Base-by-base conservation (phyloP, 371 early-diverging fungal species). In the Rhizopus microsporus region DNA sequence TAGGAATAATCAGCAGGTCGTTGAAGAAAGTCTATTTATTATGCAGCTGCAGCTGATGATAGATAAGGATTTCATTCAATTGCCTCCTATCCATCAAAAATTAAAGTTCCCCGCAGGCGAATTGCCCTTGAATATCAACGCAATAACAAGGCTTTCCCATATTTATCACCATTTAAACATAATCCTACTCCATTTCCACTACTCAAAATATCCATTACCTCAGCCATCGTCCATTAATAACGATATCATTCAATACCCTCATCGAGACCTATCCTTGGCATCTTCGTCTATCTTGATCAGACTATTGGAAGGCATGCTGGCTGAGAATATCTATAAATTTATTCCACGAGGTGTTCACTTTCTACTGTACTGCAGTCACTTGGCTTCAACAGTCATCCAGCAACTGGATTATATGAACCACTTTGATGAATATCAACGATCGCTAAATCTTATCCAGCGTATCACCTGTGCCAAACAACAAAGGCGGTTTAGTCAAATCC, bases 181-280 rank as follows among this genome's bases (percentile, higher is more conserved):
- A 52, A 88, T 93, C 56, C 60, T 93, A 39, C 81, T 95, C 9
- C 93, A 95, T 60, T 90, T 89, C 5, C 95, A 93, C 16, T 90
- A 84, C 56, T 77, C 80, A n/a, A 67, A 60, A 9, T 53, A 72
- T 53, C 80, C 80, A 13, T 39, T 80, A 5, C 73, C 72, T 44
- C 53, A 44, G 30, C 54, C 54, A 13, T 42, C 54, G 0, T 23
- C 17, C 16, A 35, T 15, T 3, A 35, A 23, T 7, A 34, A 5
- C 17, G 59, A 63, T 8, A 43, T 54, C 30, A 54, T 45, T 5
- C 30, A 60, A 4, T 78, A 71, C 23, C 57, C 57, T n/a, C 79
- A 78, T 35, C 62, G 51, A 31, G 58, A 63, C 7, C 51, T 77
- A 33, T 71, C 73, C 40, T 51, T 67, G 2, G 37, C 64, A 3